Evolutionary conservation across 306 rosid genomes (phyloP), one percentile per base, ranked within the genome.

Genomic region (Echinosophora koreensis): DNA sequence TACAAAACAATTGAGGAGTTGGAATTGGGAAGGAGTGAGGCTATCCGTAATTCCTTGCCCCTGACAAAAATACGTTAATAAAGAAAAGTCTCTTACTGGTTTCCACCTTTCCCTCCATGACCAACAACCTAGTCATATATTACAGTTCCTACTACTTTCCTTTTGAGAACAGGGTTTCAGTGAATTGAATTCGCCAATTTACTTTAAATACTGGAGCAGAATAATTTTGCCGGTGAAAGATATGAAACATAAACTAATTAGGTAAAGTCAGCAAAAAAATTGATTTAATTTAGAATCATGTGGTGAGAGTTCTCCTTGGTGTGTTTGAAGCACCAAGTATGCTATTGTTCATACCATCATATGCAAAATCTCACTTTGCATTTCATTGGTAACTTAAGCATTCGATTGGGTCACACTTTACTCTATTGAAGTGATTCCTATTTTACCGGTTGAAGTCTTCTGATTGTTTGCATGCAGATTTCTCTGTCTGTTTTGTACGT

Each of bases 401-500:
- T 66, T n/a, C 38, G 8, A 16, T 47, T 59, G 32, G 16, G 50
- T 22, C 9, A 22, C 11, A 37, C 76, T 66, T 18, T 41, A 37
- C 35, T 15, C 15, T 71, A 54, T 52, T 16, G 68, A 32, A 18
- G 6, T 35, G 44, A 17, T 47, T 67, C 41, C 22, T 58, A 39
- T 18, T 66, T 55, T 39, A 16, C 13, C 13, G 14, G 71, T 34
- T 2, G 17, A 38, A n/a, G 60, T 49, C 59, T 51, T 74, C 57
- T 28, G 4, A 37, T 49, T 71, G 44, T 71, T 71, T 56, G 65
- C 28, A 39, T 22, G 57, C 54, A 11, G 22, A 32, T 74, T 54
- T 69, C 32, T 83, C 35, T 59, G 47, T 49, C 42, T 47, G 28
- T 22, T 66, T 14, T 66, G 30, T 44, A 42, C 38, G n/a, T n/a